These are phyloP conservation scores for Cercospora berteroae DNA, from an alignment of 2,329 filamentous ascomycete genomes.

Conservation along the genomic window DNA sequence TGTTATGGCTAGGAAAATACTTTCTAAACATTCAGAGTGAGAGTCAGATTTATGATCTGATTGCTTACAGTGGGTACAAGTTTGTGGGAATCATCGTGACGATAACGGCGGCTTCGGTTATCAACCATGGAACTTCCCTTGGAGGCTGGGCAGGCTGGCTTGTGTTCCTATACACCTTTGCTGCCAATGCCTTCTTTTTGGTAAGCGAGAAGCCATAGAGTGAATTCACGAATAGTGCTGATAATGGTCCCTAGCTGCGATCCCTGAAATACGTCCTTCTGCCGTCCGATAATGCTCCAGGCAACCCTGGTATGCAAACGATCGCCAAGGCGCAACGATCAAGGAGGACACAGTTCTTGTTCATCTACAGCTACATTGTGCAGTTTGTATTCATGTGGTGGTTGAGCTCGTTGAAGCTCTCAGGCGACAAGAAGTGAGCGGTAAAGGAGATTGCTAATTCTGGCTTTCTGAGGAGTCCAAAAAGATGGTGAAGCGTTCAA, in stretches of 20 bases:
- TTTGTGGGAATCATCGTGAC: conserved; percentile 96
- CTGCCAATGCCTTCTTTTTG: conserved; percentile 92
- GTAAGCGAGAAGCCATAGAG: conserved; percentile 52
- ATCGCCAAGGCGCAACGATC: conserved; percentile 83
- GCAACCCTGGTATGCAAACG: conserved; percentile 65
- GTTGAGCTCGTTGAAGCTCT: conserved; percentile 53
- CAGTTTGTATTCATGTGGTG: conserved; percentile 96
- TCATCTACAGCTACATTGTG: conserved; percentile 89
- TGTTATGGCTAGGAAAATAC: conserved; percentile 88
- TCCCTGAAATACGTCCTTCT: conserved; percentile 94
- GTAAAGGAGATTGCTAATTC: not conserved
- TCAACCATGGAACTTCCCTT: conserved; percentile 76
- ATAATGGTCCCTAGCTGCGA: conserved; percentile 62
- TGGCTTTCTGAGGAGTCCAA: not conserved
- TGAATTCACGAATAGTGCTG: conserved; percentile 2
- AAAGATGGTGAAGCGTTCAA: conserved; percentile 18
- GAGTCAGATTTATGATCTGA: conserved; percentile 85
- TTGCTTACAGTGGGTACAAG: conserved; percentile 97
- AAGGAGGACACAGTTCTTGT: conserved; percentile 85
- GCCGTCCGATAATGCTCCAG: conserved; percentile 69
- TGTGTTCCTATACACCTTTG: conserved; percentile 86
- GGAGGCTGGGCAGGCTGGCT: conserved; percentile 86
- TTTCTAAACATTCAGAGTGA: conserved; percentile 91
- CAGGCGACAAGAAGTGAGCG: conserved; percentile 17
- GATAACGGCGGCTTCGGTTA: conserved; percentile 72